Evolutionary conservation across 108 stramenopile species (phyloP).

Genomic region (Cylindrotheca fusiformis): DNA sequence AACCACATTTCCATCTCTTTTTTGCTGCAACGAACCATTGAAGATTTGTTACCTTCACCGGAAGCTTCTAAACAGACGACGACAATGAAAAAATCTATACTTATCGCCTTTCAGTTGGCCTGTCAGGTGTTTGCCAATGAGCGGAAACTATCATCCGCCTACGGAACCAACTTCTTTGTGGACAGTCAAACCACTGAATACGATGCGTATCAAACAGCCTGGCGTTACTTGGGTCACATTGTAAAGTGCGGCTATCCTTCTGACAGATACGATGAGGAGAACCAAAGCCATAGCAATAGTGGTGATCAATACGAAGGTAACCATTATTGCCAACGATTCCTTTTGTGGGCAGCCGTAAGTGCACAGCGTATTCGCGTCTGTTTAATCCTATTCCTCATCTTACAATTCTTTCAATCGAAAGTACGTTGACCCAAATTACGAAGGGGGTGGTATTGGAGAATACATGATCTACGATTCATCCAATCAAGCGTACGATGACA

Average conservation of each 20-base stretch:
- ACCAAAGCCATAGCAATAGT: constrained; percentile 14
- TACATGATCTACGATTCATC: constrained; percentile 47
- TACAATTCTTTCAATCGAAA: constrained; percentile 2
- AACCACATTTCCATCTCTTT: no score
- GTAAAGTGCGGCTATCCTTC: constrained; percentile 52
- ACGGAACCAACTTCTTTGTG: constrained; percentile 28
- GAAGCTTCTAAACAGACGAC: no score
- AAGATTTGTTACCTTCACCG: no score
- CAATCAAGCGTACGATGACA: constrained; percentile 29
- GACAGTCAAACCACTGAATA: constrained; percentile 39
- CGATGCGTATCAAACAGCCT: constrained; percentile 55
- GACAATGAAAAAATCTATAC: no score
- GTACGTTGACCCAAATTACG: constrained; percentile 59
- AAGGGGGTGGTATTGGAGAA: constrained; percentile 68
- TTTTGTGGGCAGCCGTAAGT: constrained; percentile 67
- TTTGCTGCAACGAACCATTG: no score
- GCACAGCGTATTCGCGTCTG: neutral
- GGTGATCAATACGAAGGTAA: constrained; percentile 6
- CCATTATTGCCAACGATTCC: constrained; percentile 45
- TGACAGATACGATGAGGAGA: constrained; percentile 22
- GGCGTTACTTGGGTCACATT: constrained; percentile 63
- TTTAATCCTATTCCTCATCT: neutral
- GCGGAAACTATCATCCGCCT: neutral
- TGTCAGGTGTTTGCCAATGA: no score
- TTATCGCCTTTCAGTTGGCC: no score